phyloP scores from a whole-genome alignment of 306 rosid species.

The Citrullus colocynthis region DNA sequence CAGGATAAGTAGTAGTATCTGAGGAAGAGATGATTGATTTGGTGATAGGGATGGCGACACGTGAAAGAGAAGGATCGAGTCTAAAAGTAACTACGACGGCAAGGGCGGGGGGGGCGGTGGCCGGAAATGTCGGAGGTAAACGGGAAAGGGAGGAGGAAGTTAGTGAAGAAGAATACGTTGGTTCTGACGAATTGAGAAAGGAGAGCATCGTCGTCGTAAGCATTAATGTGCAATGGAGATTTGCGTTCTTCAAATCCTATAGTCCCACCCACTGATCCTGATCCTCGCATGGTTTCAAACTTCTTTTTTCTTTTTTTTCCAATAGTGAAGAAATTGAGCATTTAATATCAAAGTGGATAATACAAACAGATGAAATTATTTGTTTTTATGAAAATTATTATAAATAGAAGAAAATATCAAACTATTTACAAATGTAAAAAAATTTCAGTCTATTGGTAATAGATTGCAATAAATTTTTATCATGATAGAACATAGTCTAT shows the following conservation, averaged over 20 bases:
- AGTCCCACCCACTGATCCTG: no score
- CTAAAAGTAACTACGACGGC: not conserved
- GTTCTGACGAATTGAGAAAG: not conserved
- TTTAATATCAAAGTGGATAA: no score
- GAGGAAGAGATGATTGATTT: not conserved
- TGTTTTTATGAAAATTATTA: no score
- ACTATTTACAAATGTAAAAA: no score
- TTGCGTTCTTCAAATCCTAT: not conserved
- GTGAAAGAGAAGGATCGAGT: not conserved
- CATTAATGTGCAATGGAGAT: not conserved
- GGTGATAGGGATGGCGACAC: not conserved
- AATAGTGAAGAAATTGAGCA: no score
- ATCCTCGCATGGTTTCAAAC: no score
- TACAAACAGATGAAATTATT: no score
- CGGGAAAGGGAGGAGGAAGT: not conserved
- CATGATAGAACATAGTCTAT: no score
- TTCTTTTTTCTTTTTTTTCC: no score
- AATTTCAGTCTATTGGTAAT: no score
- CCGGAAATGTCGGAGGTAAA: not conserved
- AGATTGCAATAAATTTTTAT: no score
- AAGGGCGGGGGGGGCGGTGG: not conserved
- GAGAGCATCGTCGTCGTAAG: not conserved
- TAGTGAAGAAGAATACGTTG: not conserved
- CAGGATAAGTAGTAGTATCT: not conserved
- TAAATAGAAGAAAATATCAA: no score